Base-by-base conservation (phyloP, 2,329 filamentous ascomycete genomes). In the Hypoxylon sp. region DNA sequence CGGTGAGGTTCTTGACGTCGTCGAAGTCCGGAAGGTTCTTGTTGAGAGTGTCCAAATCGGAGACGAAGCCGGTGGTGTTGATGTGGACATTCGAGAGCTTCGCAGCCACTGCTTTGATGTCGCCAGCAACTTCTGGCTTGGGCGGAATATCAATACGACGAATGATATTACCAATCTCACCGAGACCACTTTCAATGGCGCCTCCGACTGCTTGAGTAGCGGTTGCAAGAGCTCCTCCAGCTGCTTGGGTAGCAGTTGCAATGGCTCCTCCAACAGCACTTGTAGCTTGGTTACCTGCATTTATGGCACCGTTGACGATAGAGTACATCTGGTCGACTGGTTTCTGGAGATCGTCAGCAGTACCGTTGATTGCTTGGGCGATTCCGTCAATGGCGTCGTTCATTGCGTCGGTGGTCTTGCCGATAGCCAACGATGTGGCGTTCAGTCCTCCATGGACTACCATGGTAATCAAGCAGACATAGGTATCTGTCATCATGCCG, bases 401-500 rank as follows among this genome's bases (percentile, higher is more conserved):
- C 65, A 88, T 83, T 10, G 82, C 79, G 55, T 85, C 79, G 11
- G 84, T 82, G 19, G 77, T 78, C 34, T 76, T 79, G 49, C 81
- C 75, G 10, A 83, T 77, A 2, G 78, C 79, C n/a, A 77, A 72
- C 13, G 79, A 81, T 4, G 85, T 92, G 48, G 90, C 89, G 56
- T 93, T 89, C 56, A 98, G 83, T 74, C 90, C 92, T 68, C 93
- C 93, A 69, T 91, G 88, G 61, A 98, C 86, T 51, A 93, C 90
- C 69, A 97, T 88, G 30, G 93, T 93, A 76, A 97, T 93, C 57
- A 99, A 86, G 76, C 96, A 99, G 71, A 93, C 86, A 76, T 97
- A 98, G 14, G 94, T 98, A 55, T 90, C 91, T 48, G 93, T 94
- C 81, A 97, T 87, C 81, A 98, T 91, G 79, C 97, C 93, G 82